Evolutionary conservation across 495 filamentous ascomycete genomes (phyloP).

Genomic region (Platismatia glauca): DNA sequence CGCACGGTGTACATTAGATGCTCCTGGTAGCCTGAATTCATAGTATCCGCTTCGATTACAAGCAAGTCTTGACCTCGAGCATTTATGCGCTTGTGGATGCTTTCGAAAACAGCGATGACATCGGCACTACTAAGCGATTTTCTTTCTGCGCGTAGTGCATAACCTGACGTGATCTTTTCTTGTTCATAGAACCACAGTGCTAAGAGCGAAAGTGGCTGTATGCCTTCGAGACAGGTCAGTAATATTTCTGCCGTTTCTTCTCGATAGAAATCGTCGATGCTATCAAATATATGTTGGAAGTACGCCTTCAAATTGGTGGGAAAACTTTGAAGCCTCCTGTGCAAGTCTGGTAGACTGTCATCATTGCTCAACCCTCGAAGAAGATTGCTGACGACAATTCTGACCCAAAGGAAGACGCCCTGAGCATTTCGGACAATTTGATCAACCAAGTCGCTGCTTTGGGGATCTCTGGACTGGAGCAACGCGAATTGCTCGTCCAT

Average conservation of each 20-base stretch:
- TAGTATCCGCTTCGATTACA: background rate
- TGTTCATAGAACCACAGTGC: slow-evolving; percentile 6
- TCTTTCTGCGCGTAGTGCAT: background rate
- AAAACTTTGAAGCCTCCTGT: slow-evolving; percentile 21
- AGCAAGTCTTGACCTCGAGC: slow-evolving; percentile 11
- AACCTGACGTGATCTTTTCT: background rate
- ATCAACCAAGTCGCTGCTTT: slow-evolving; percentile 8
- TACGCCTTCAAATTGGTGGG: slow-evolving; percentile 27
- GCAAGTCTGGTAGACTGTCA: slow-evolving; percentile 24
- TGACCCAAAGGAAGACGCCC: slow-evolving; percentile 38
- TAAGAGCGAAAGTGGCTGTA: slow-evolving; percentile 2
- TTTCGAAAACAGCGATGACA: background rate
- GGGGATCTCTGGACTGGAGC: background rate
- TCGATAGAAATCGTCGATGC: slow-evolving; percentile 6
- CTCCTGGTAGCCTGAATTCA: background rate
- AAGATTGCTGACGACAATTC: slow-evolving; percentile 28
- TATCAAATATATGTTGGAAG: slow-evolving; percentile 26
- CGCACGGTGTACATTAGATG: background rate
- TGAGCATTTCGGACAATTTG: slow-evolving; percentile 12
- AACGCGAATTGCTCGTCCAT: background rate
- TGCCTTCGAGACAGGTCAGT: background rate
- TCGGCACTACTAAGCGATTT: background rate
- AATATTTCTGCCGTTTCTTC: slow-evolving; percentile 10
- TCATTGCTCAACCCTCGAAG: slow-evolving; percentile 27
- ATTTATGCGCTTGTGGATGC: slow-evolving; percentile 3